Evolutionary conservation across 257 asterid genomes (phyloP).

Genomic region (Plectranthus barbatus): DNA sequence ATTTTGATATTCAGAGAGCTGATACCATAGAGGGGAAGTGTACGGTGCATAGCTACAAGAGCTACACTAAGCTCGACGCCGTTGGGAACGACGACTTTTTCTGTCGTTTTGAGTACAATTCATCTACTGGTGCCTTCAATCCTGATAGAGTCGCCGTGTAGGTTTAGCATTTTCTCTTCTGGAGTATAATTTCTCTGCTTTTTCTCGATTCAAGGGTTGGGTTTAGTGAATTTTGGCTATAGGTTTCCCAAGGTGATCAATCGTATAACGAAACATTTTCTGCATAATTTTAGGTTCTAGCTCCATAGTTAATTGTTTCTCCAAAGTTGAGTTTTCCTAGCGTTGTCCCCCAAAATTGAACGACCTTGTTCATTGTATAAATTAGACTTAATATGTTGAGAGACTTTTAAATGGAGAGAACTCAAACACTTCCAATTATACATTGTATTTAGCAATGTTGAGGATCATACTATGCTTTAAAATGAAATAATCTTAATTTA

Average conservation of each 20-base stretch:
- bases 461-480: background rate
- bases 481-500: background rate
- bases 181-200: background rate
- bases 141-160: slow-evolving; percentile 96
- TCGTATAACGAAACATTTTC: background rate
- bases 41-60: slow-evolving; percentile 75
- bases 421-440: background rate
- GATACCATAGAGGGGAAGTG: slow-evolving; percentile 88
- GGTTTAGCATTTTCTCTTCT: slow-evolving; percentile 31
- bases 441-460: background rate
- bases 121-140: slow-evolving; percentile 76
- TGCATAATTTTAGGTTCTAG: background rate
- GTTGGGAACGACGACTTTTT: slow-evolving; percentile 90
- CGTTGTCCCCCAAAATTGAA: background rate
- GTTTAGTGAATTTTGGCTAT: background rate
- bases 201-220: background rate
- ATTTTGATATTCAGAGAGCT: slow-evolving; percentile 77
- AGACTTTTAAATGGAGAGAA: background rate
- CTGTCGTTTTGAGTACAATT: slow-evolving; percentile 88
- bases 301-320: background rate
- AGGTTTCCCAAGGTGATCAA: background rate
- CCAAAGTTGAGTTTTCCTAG: background rate
- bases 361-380: background rate
- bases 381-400: background rate
- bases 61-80: slow-evolving; percentile 78